phyloP scores from a whole-genome alignment of 345 rosid species.

The Brassica rapa region DNA sequence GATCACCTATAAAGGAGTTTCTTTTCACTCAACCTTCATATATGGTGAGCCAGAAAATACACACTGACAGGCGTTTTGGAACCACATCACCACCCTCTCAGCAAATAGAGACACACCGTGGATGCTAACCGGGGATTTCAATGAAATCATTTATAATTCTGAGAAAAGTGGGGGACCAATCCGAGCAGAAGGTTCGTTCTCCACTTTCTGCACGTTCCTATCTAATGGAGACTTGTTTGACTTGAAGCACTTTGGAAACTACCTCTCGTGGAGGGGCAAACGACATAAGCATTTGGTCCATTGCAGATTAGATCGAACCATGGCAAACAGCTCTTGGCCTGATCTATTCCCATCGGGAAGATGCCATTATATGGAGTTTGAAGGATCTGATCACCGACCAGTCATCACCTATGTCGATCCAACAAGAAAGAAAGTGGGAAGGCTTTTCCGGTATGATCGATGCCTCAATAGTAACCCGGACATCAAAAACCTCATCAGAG shows the following conservation, averaged over 20 bases:
- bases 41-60: background rate
- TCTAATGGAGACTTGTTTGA: background rate
- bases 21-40: background rate
- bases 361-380: background rate
- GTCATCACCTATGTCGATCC: background rate
- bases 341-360: background rate
- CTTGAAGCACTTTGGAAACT: no score
- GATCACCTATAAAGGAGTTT: background rate
- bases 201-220: background rate
- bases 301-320: background rate
- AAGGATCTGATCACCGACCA: background rate
- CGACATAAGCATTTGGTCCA: background rate
- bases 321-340: background rate
- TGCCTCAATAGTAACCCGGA: background rate
- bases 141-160: background rate
- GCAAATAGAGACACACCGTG: background rate
- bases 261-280: background rate
- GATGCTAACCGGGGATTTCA: background rate
- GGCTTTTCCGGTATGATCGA: background rate
- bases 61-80: background rate
- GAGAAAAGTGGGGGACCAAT: background rate
- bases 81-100: background rate
- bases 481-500: background rate
- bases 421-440: background rate
- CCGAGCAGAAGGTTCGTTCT: background rate